Percentiles rank a stretch among this genome's conserved stretches.
Evolutionary conservation across 148 eudicot species (phyloP).

Genomic region (Rhododendron ferrugineum): DNA sequence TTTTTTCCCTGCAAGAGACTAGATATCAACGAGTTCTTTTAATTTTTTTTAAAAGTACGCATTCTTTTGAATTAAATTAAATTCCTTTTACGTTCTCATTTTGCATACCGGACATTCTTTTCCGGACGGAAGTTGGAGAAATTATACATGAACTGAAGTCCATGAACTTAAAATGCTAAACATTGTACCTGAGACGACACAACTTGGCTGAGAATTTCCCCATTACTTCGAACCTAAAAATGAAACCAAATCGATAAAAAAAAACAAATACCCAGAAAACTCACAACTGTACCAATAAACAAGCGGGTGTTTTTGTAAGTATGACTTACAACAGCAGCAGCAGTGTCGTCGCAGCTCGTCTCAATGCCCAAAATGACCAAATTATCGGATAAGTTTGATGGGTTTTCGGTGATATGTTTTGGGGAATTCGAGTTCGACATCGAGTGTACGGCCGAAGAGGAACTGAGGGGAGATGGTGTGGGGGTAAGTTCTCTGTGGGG

Average conservation of each 20-base stretch:
- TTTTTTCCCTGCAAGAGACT: neutral
- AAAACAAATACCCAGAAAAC: slow-evolving; percentile 3
- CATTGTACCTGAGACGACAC: slow-evolving; percentile 79
- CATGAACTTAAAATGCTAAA: neutral
- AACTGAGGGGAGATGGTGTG: slow-evolving; percentile 4
- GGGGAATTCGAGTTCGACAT: slow-evolving; percentile 21
- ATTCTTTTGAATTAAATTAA: neutral
- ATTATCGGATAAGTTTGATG: slow-evolving; percentile 22
- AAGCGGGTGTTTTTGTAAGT: neutral
- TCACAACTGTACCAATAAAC: neutral
- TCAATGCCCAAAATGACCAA: slow-evolving; percentile 77
- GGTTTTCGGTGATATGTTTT: slow-evolving; percentile 13
- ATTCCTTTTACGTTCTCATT: neutral
- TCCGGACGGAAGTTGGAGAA: neutral
- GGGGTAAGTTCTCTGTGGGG: slow-evolving; percentile 8
- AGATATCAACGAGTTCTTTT: neutral
- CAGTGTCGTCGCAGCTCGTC: slow-evolving; percentile 88
- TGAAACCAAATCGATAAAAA: neutral
- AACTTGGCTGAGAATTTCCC: slow-evolving; percentile 95
- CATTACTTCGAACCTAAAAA: slow-evolving; percentile 73
- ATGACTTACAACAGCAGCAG: slow-evolving; percentile 76
- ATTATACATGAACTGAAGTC: neutral
- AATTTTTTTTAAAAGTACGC: no score
- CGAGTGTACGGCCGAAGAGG: slow-evolving; percentile 21
- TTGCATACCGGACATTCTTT: neutral